Base-by-base conservation (phyloP, 176 grass and related monocot species). In the Otatea glauca region DNA sequence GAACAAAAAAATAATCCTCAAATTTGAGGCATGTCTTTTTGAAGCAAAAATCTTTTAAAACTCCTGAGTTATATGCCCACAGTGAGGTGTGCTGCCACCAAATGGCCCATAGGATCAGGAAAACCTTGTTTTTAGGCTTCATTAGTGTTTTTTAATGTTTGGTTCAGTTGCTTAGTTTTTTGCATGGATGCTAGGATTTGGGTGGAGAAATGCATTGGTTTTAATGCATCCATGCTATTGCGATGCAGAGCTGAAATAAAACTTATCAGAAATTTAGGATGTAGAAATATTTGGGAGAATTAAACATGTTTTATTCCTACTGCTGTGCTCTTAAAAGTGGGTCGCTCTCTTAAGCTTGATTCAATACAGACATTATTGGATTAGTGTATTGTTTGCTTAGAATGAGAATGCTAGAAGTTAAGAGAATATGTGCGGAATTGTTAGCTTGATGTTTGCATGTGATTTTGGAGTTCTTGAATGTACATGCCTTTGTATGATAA, bases 371-470 rank as follows among this genome's bases (percentile, higher is more conserved):
- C 38, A 32, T 62, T 71, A 47, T 70, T 59, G 25, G 35, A 23
- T 64, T 64, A 43, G 37, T 38, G 7, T 12, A 63, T 8, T 79
- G 58, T 79, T 32, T 73, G 29, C 38, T 88, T 84, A 47, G 47
- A 74, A 25, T 56, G 23, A 59, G 29, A 44, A 34, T 65, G 45
- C 27, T 65, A 17, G 16, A 79, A 43, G 37, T 63, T 0, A 16
- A 51, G 53, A 81, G 11, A 9, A 38, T 68, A 35, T 10, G 7
- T 65, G 58, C 0, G 0, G 32, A 50, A 6, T 70, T 63, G 17
- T 56, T 9, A 44, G 9, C 5, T 55, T 68, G 4, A 20, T 67
- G 9, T n/a, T 65, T 56, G n/a, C 39, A 65, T 90, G 6, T 64
- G 35, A 7, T 43, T 82, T 63, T 17, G 56, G 56, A 71, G 21